These are phyloP conservation scores for Penicillium palitans DNA, from an alignment of 2,329 filamentous ascomycete genomes.

Conservation along the genomic window DNA sequence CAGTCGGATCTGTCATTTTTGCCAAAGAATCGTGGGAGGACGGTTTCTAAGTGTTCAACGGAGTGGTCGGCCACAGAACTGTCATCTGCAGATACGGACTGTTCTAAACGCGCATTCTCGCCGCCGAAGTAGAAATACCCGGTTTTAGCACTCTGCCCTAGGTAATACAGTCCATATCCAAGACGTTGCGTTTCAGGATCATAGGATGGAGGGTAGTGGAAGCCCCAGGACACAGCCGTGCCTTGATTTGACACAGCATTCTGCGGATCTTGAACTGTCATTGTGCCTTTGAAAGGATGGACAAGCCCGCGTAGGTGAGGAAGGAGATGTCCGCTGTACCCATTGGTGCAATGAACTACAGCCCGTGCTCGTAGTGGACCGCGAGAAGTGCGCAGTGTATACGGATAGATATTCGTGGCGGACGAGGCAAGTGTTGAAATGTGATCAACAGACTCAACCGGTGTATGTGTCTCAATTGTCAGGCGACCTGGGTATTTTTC, in stretches of 20 bases:
- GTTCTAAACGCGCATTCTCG: conserved; percentile 23
- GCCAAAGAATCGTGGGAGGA: conserved; percentile 26
- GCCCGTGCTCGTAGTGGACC: conserved; percentile 38
- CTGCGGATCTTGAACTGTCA: conserved; percentile 44
- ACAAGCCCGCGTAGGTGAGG: conserved; percentile 41
- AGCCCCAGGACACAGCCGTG: conserved; percentile 30
- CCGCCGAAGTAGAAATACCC: conserved; percentile 33
- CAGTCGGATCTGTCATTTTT: conserved; percentile 11
- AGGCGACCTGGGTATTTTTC: conserved; percentile 28
- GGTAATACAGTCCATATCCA: conserved; percentile 28
- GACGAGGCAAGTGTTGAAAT: conserved; percentile 4
- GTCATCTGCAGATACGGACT: conserved; percentile 27
- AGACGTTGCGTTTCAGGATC: conserved; percentile 19
- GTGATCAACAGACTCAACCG: conserved; percentile 28
- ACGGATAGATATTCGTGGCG: conserved; percentile 21
- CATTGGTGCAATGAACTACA: conserved; percentile 49
- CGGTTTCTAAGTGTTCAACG: conserved; percentile 19
- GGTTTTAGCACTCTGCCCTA: conserved; percentile 28
- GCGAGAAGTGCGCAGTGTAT: conserved; percentile 38
- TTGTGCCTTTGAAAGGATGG: conserved; percentile 44
- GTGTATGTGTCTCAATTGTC: conserved; percentile 35
- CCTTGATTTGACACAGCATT: conserved; percentile 22
- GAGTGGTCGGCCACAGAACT: conserved; percentile 19
- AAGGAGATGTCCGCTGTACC: conserved; percentile 44
- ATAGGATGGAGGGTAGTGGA: conserved; percentile 30